These are phyloP conservation scores for Annulohypoxylon maeteangense DNA, from an alignment of 495 filamentous ascomycete genomes.

Conservation along the genomic window DNA sequence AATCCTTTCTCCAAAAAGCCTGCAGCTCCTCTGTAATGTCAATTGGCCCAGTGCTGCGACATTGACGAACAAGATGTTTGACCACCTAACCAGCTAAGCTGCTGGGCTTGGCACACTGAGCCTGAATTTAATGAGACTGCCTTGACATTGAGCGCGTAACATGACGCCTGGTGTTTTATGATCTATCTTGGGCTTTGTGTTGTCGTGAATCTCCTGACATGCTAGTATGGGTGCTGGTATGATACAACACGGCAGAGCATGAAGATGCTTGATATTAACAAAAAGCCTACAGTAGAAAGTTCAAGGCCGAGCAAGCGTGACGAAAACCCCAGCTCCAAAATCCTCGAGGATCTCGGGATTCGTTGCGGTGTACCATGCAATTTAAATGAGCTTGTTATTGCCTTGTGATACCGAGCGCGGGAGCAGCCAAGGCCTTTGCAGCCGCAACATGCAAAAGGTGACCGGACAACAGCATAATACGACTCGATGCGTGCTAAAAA, in stretches of 20 bases:
- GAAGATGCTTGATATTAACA: background rate
- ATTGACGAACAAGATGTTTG: background rate
- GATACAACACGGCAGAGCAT: background rate
- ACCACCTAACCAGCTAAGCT: no score
- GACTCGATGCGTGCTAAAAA: conserved; percentile 21
- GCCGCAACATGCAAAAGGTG: conserved; percentile 26
- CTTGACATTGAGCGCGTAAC: conserved; percentile 37
- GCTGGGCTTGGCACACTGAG: conserved; percentile 8
- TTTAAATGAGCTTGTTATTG: conserved; percentile 43
- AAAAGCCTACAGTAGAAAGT: background rate
- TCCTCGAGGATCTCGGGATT: conserved; percentile 45
- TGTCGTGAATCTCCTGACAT: conserved; percentile 4
- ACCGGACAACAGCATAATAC: conserved; percentile 40
- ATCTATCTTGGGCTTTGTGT: conserved; percentile 23
- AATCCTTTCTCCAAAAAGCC: conserved; percentile 26
- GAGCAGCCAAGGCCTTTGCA: conserved; percentile 23
- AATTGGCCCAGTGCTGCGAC: background rate
- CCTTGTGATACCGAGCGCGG: conserved; percentile 33
- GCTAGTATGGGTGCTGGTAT: background rate
- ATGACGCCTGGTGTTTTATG: conserved; percentile 40
- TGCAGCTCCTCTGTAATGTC: conserved; percentile 4
- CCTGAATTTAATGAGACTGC: conserved; percentile 16
- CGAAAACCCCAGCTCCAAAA: conserved; percentile 21
- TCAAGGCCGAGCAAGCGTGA: conserved; percentile 20
- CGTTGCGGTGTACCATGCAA: conserved; percentile 38